Base-by-base conservation (phyloP, 2,329 filamentous ascomycete species). In the Plenodomus biglobosus region DNA sequence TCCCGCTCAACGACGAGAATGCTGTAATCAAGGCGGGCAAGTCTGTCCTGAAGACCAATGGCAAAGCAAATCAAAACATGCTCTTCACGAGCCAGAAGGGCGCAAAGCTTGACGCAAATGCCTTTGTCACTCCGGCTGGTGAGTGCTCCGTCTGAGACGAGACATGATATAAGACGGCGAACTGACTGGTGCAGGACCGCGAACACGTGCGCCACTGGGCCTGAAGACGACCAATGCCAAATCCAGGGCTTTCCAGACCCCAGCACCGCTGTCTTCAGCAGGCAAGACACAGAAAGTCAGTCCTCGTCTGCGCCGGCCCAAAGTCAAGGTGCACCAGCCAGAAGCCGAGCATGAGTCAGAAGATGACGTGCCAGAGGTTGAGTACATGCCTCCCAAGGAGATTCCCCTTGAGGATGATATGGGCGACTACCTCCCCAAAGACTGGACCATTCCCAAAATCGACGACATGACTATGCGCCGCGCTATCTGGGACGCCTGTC, bases 181-280 rank as follows among this genome's bases (percentile, higher is more conserved):
- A 42, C 48, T 48, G 27, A 57, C 43, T 35, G 44, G 49, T 52
- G 22, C 22, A 40, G 42, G 44, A 40, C 45, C 40, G 52, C 84
- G 85, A 50, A 85, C 78, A 50, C 85, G 92, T 64, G 91, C 92
- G 32, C 88, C 90, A 11, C 77, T 99, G 40, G 92, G 92, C 27
- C 87, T 90, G 79, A 99, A 99, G 74, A 97, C 92, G 1, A 97
- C 94, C 43, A 99, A 99, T 72, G 90, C 89, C 44, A 97, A 95
- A 77, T 82, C 86, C 50, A 83, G 79, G 66, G 80, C 78, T 41
- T 80, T 85, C 57, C 85, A 87, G 55, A 85, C 85, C 3, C 82
- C 82, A 6, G 85, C 82, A 22, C 85, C 81, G 24, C 86, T 85
- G 81, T 58, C 66, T 48, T 66, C 68, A 10, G 85, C 85, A 5